A percentile compares a stretch with the other conserved stretches of the same genome.
phyloP scores from a whole-genome alignment of 352 stramenopile species.

The Pythium insidiosum region DNA sequence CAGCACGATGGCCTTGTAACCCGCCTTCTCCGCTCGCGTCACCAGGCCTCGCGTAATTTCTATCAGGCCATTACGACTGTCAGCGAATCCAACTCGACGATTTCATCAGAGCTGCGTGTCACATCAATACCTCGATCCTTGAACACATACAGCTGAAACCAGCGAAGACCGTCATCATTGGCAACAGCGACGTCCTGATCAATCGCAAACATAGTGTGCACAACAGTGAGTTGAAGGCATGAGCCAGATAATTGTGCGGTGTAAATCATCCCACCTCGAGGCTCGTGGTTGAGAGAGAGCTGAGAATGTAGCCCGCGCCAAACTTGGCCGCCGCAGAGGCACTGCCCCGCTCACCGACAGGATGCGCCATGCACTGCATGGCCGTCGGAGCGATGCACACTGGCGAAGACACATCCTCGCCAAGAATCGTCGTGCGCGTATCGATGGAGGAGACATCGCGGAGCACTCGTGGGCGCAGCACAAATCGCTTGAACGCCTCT shows the following conservation, averaged over 20 bases:
- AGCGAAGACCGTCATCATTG: slow-evolving; percentile 78
- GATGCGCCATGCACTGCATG: slow-evolving; percentile 94
- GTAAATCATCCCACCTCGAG: slow-evolving; percentile 76
- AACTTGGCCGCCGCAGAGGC: slow-evolving; percentile 74
- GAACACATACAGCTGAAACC: slow-evolving; percentile 97
- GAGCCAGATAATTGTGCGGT: neutral
- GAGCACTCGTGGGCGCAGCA: slow-evolving; percentile 93
- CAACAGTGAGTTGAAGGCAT: no score
- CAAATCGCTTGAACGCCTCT: slow-evolving; percentile 87
- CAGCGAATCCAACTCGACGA: no score
- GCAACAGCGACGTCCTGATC: slow-evolving; percentile 11
- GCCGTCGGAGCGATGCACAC: slow-evolving; percentile 90
- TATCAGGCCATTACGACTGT: no score
- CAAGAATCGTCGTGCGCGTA: slow-evolving; percentile 88
- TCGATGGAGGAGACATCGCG: slow-evolving; percentile 91
- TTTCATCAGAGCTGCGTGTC: no score
- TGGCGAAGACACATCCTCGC: slow-evolving; percentile 83
- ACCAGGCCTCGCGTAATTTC: slow-evolving; percentile 91
- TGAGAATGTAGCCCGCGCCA: slow-evolving; percentile 89
- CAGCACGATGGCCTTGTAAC: slow-evolving; percentile 93
- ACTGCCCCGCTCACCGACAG: slow-evolving; percentile 88
- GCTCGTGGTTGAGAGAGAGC: slow-evolving; percentile 88
- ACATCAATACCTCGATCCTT: slow-evolving; percentile 78
- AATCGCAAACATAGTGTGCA: no score
- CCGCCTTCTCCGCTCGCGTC: slow-evolving; percentile 83